A percentile compares a stretch with the other conserved stretches of the same genome.
Conservation (phyloP, 768 basidiomycete genomes). For the Lentinula sp. region DNA sequence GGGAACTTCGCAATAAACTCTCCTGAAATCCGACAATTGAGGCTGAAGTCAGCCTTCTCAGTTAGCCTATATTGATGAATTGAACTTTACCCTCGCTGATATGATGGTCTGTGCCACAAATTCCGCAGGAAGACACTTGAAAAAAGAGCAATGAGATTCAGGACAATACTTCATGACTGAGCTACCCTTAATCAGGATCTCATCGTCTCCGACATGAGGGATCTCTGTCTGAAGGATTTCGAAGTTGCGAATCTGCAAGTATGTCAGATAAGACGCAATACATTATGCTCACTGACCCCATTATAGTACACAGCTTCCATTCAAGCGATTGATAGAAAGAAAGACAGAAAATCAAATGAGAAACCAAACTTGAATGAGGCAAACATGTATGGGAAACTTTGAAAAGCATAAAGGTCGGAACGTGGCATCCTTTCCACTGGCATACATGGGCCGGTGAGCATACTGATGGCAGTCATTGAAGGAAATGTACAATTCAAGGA, state of each 20-base stretch:
- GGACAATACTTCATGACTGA: not conserved
- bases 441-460: too few relatives aligned
- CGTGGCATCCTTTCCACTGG: not conserved
- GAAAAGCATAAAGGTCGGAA: not conserved
- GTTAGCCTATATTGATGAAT: not conserved
- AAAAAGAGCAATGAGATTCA: constrained; percentile 21
- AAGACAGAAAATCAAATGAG: not conserved
- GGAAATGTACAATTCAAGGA: too few relatives aligned
- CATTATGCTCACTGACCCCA: not conserved
- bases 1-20: constrained; percentile 50
- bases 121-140: constrained; percentile 33
- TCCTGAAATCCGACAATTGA: constrained; percentile 2
- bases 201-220: constrained; percentile 47
- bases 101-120: constrained; percentile 20
- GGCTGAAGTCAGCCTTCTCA: not conserved
- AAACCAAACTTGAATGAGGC: not conserved
- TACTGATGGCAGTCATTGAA: too few relatives aligned
- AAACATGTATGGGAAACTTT: not conserved
- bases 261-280: not conserved
- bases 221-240: constrained; percentile 49
- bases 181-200: constrained; percentile 56
- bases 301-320: constrained; percentile 14
- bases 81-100: constrained; percentile 34
- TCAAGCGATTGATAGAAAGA: not conserved
- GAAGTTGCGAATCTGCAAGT: constrained; percentile 27